Base-by-base conservation (phyloP, 1,139 yeast genomes). In the Debaryomycetaceae sp. region DNA sequence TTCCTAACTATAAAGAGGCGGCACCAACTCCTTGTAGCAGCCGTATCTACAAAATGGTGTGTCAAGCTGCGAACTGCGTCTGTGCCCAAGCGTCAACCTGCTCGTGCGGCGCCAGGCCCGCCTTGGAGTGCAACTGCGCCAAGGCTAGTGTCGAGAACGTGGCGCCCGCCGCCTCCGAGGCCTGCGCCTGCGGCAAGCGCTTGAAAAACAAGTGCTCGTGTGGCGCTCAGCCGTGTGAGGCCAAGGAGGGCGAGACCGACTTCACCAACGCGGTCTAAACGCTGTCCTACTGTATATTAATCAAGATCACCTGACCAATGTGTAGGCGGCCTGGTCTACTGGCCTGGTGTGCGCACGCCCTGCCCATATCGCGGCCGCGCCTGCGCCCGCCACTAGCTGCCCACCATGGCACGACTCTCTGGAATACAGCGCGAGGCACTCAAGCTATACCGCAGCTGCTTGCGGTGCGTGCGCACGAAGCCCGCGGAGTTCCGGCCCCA, bases 401-500 rank as follows among this genome's bases (percentile, higher is more conserved):
- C 11, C 11, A 23, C 22, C 14, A 61, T 59, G 65, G 64, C 68
- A 29, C 56, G 68, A 36, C 55, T 75, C 18, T 76, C 83, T 18
- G 85, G 84, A 3, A 49, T 78, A 16, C 84, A 78, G 44, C 68
- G 65, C 39, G 83, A 78, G 45, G 89, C 81, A 2, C 56, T 82
- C 8, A 72, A 68, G 37, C 58, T 82, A 12, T 83, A 82, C 53
- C 64, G 86, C 37, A 53, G 54, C 24, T 77, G 84, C 46, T 50
- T 80, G 2, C 54, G 88, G 35, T 53, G 67, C 3, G 69, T 76
- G 2, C 60, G 67, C 35, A 60, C 66, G 2, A 83, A 83, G 48
- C 91, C 91, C 2, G 35, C 35, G 29, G 65, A 56, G 16, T 59
- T 54, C 26, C 56, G 60, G 33, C 43, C 39, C 1, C 71, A 71